Base-by-base conservation (phyloP, 345 rosid species). In the Bruguiera gymnorhiza region DNA sequence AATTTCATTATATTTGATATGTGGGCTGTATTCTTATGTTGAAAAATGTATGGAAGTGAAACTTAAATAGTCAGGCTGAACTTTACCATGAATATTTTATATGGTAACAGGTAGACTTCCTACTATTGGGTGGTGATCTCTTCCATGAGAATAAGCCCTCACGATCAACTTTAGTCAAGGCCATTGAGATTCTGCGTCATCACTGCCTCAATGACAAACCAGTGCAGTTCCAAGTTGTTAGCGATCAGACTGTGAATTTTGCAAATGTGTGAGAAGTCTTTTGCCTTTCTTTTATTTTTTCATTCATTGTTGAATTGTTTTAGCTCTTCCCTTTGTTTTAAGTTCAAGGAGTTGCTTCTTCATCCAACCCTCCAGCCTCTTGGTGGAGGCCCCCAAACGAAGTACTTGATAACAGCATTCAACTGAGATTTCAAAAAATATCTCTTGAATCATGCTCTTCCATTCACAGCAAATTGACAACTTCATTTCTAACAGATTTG, bases 81-180 rank as follows among this genome's bases (percentile, higher is more conserved):
- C n/a, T 60, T 6, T 66, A n/a, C 27, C 43, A n/a, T 63, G 69
- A 32, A 51, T 63, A n/a, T 63, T 57, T 27, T 61, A 30, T 74
- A 37, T 79, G 66, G 54, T 76, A 54, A 73, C 78, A 94, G 98
- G 99, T 92, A 75, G 99, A 92, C 78, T 87, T 95, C 72, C 60
- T 95, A 63, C 96, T 95, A 56, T 88, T 95, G 3, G 99, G 98
- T 63, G 99, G 99, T 31, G 99, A 95, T 78, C 98, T 95, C 77
- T 95, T 92, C 78, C 99, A 95, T 75, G 99, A 95, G 87, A 92
- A 95, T 74, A 95, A 92, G 83, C 99, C 99, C 69, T 95, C 99
- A 19, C 83, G 99, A 84, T 75, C 97, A 10, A 95, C 98, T 68
- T 83, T 95, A 56, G 96, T 95, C 30, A 95, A 86, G 86, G 84